phyloP scores from a whole-genome alignment of 164 flowering plant genomes.

The Sextonia rubra region DNA sequence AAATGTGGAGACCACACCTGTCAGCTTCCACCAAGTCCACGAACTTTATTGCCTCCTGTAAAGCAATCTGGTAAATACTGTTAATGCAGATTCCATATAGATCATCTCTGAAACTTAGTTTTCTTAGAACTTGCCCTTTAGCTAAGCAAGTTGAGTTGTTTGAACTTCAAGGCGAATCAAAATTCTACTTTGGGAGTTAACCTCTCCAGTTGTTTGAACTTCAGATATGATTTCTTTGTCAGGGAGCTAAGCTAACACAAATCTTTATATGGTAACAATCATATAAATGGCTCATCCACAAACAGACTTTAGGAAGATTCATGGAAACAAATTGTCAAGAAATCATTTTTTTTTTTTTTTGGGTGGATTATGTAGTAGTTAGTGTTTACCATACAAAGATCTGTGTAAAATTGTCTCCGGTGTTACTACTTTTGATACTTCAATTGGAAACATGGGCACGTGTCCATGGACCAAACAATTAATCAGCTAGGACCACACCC shows the following conservation, averaged over 20 bases:
- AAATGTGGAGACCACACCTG: constrained; percentile 19
- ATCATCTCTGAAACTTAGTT: too few relatives aligned
- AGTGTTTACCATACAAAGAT: too few relatives aligned
- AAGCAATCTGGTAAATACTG: constrained; percentile 47
- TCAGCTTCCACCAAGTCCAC: constrained; percentile 24
- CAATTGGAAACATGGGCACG: too few relatives aligned
- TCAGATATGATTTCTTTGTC: too few relatives aligned
- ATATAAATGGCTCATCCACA: neutral
- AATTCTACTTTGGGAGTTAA: too few relatives aligned
- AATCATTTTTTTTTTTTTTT: neutral
- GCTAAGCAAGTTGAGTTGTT: neutral
- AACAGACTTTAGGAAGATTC: neutral
- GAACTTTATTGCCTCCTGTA: constrained; percentile 27
- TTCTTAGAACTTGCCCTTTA: neutral
- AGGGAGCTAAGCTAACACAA: neutral
- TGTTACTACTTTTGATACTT: neutral
- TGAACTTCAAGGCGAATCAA: neutral
- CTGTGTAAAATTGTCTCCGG: neutral
- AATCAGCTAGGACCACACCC: neutral
- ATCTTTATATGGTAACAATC: neutral
- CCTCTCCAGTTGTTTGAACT: neutral
- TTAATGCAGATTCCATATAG: neutral
- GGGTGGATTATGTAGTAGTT: too few relatives aligned
- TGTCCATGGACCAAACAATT: neutral
- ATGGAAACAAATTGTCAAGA: neutral